A percentile compares a stretch with the other conserved stretches of the same genome.
Evolutionary conservation across 2,329 filamentous ascomycete species (phyloP).

Genomic region (Talaromyces sp.): DNA sequence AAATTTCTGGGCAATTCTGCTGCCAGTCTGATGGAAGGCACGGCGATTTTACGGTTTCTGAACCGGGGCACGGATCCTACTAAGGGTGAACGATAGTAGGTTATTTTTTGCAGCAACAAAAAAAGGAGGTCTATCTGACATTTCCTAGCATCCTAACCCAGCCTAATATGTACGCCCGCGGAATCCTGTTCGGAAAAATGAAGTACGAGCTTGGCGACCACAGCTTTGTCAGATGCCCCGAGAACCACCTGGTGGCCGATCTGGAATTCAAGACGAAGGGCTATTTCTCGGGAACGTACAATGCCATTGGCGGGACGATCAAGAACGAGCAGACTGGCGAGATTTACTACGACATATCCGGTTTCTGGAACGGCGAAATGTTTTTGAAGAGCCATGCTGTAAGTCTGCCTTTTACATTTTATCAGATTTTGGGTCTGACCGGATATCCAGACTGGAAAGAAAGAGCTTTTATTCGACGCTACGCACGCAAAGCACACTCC

Average conservation of each 20-base stretch:
- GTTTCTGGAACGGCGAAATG: conserved; percentile 95
- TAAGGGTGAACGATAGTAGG: conserved; percentile 81
- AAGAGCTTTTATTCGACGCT: conserved; percentile 86
- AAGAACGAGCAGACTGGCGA: conserved; percentile 85
- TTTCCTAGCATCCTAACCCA: conserved; percentile 75
- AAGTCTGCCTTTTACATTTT: conserved; percentile 25
- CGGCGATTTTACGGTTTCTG: conserved; percentile 76
- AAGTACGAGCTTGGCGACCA: conserved; percentile 98
- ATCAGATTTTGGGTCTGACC: not conserved
- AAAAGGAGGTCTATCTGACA: not conserved
- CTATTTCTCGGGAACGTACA: conserved; percentile 94
- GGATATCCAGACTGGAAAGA: conserved; percentile 69
- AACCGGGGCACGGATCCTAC: conserved; percentile 65
- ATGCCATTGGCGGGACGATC: conserved; percentile 88
- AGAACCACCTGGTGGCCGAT: conserved; percentile 79
- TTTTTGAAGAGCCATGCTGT: conserved; percentile 77
- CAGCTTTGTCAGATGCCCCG: conserved; percentile 86
- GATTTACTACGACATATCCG: conserved; percentile 83
- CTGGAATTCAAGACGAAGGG: conserved; percentile 99
- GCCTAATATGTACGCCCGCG: conserved; percentile 97
- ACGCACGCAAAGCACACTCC: conserved; percentile 69
- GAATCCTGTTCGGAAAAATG: conserved; percentile 98
- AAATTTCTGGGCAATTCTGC: conserved; percentile 96
- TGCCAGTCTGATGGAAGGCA: conserved; percentile 96
- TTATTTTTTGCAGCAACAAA: conserved; percentile 16